Percentiles rank a stretch among this genome's conserved stretches.
phyloP scores from a whole-genome alignment of 495 filamentous ascomycete genomes.

The Penicillium mononematosum region DNA sequence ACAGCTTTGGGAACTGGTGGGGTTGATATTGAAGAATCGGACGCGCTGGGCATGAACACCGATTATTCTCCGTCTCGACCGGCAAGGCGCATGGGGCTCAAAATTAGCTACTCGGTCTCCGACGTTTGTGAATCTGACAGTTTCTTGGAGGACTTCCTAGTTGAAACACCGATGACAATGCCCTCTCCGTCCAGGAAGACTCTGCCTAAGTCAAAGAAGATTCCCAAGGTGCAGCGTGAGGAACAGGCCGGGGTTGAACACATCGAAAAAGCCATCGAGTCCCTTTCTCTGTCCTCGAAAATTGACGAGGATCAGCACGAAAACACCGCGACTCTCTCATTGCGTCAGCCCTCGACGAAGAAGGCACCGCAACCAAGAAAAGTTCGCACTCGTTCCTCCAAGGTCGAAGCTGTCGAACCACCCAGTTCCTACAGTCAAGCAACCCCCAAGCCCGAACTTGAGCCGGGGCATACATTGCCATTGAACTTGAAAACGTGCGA shows the following conservation, averaged over 20 bases:
- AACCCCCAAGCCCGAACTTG: neutral
- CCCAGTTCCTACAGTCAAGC: neutral
- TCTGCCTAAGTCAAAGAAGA: conserved; percentile 6
- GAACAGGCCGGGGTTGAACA: conserved; percentile 13
- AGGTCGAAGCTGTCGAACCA: neutral
- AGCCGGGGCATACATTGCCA: neutral
- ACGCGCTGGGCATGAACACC: conserved; percentile 9
- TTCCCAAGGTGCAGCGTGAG: neutral
- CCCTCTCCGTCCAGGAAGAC: conserved; percentile 9
- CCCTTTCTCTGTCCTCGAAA: conserved; percentile 19
- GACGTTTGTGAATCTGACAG: neutral
- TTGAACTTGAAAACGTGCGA: neutral
- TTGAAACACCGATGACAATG: neutral
- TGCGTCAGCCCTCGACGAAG: neutral
- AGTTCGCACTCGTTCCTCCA: neutral
- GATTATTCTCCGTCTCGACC: conserved; percentile 9
- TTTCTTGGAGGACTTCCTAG: neutral
- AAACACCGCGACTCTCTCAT: neutral
- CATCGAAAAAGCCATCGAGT: conserved; percentile 22
- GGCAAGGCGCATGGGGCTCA: conserved; percentile 9
- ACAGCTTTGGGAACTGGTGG: conserved; percentile 12
- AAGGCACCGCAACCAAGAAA: conserved; percentile 1
- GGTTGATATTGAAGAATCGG: conserved; percentile 20
- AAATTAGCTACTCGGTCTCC: conserved; percentile 24
- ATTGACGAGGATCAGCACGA: neutral